Conservation (phyloP, 768 basidiomycete genomes). For the Agaricus bisporus region DNA sequence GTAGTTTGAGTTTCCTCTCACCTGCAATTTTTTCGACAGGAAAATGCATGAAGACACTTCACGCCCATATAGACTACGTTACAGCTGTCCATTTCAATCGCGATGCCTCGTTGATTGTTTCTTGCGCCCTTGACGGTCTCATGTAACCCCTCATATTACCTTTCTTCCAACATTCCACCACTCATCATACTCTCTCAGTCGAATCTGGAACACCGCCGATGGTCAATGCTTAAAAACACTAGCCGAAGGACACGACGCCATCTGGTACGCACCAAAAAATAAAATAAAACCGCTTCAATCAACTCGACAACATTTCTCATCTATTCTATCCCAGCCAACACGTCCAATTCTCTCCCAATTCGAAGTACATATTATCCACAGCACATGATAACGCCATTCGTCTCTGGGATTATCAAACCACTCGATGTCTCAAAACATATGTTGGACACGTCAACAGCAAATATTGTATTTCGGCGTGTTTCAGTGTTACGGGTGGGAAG, state of each 20-base stretch:
- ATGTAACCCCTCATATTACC: constrained; percentile 54
- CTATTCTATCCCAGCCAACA: constrained; percentile 52
- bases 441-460: constrained; percentile 76
- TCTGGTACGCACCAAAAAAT: constrained; percentile 47
- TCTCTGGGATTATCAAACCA: constrained; percentile 92
- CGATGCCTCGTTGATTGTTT: constrained; percentile 88
- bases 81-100: constrained; percentile 92
- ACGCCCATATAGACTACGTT: constrained; percentile 92
- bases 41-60: constrained; percentile 77
- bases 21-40: constrained; percentile 35
- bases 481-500: constrained; percentile 78
- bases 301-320: neutral
- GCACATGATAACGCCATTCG: constrained; percentile 92
- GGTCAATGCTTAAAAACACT: constrained; percentile 97
- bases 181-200: constrained; percentile 40
- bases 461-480: constrained; percentile 80
- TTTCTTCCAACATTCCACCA: neutral
- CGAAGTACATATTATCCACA: constrained; percentile 89
- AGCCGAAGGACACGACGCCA: constrained; percentile 81
- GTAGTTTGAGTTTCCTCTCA: too few relatives aligned
- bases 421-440: constrained; percentile 88
- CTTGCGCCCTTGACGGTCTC: constrained; percentile 86
- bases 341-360: constrained; percentile 93
- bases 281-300: neutral
- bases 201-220: constrained; percentile 90